Evolutionary conservation across 331 rosid species (phyloP), one percentile per base, ranked within the genome.

Genomic region (Stylosanthes scabra): DNA sequence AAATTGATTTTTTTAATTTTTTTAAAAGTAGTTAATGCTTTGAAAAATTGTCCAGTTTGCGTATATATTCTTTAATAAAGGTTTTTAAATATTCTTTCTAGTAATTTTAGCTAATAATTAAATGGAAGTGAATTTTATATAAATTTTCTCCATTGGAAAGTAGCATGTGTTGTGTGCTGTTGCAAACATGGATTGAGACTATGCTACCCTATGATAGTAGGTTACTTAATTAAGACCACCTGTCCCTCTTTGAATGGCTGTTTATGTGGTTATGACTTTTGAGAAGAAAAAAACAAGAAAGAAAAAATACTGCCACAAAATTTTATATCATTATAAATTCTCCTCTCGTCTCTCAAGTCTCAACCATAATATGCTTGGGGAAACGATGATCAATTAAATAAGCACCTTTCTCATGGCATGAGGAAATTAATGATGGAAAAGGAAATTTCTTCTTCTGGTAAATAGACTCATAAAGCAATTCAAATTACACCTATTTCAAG

Each of bases 381-480:
- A 57, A 57, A 28, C n/a, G 61, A 5, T 58, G 8, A 56, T 70
- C 14, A 41, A 70, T 27, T 70, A 25, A 41, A 7, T 2, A 41
- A 8, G 25, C 16, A 42, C 8, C 39, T 68, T 37, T 68, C 20
- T 68, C 31, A 9, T 41, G 42, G 8, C 15, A 28, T 59, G 31
- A 15, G 58, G 29, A 58, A 28, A 58, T 39, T 39, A 12, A 2
- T 57, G 66, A 7, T 11, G 31, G 31, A 14, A 71, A 71, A 16
- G 57, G 16, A 20, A 11, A 31, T 63, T 42, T 16, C 58, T 52
- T 63, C 11, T 63, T 63, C 44, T 63, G 11, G 54, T 41, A 63
- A 63, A 41, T 4, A 59, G 64, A 29, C 40, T 11, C 5, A 29
- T 41, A 29, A 59, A 59, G 64, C 16, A 31, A 31, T 59, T 12